Evolutionary conservation across 495 filamentous ascomycete genomes (phyloP).

Genomic region (Neurospora discreta): DNA sequence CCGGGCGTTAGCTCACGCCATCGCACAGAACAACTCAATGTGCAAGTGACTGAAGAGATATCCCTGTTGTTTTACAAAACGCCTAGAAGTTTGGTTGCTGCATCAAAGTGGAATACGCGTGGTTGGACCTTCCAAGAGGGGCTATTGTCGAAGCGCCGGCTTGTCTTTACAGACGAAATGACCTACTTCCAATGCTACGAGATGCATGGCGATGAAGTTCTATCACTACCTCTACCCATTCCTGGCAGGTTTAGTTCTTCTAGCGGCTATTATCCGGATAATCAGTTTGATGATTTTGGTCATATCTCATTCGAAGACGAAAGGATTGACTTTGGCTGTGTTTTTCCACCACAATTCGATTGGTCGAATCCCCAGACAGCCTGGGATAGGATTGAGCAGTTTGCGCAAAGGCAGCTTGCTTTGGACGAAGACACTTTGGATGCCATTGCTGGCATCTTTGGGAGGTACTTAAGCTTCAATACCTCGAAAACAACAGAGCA

Average conservation of each 20-base stretch:
- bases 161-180: constrained; percentile 14
- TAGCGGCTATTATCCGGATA: background rate
- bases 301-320: background rate
- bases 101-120: constrained; percentile 23
- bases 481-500: background rate
- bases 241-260: background rate
- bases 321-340: background rate
- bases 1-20: constrained; percentile 11
- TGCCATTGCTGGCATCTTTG: background rate
- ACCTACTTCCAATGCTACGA: constrained; percentile 27
- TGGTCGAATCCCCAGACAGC: background rate
- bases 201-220: constrained; percentile 11
- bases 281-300: background rate
- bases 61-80: background rate
- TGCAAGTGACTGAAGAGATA: background rate
- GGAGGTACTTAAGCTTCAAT: background rate
- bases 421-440: background rate
- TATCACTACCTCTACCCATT: background rate
- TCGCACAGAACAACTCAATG: background rate
- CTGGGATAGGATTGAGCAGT: background rate
- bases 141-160: constrained; percentile 16
- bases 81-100: background rate
- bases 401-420: background rate
- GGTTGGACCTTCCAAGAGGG: constrained; percentile 37
- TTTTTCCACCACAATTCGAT: background rate